Percentiles rank a stretch among this genome's conserved stretches.
Conservation (phyloP, 768 basidiomycete genomes). For the Leccinellum luteum region DNA sequence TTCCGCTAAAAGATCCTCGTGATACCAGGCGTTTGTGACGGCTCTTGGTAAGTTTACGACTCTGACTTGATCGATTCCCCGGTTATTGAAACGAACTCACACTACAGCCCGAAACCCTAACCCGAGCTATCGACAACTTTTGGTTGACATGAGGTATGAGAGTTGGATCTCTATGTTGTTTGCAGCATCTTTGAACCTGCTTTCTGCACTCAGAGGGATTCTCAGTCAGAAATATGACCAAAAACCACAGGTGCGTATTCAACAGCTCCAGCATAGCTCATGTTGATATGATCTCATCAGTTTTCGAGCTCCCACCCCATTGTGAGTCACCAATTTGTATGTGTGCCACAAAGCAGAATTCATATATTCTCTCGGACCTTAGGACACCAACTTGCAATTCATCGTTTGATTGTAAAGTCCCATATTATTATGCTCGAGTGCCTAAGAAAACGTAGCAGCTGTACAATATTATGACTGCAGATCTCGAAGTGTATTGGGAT, state of each 20-base stretch:
- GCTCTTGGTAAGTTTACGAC: constrained; percentile 42
- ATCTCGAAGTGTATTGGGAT: too few relatives aligned
- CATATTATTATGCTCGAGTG: neutral
- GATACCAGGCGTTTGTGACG: constrained; percentile 52
- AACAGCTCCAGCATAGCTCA: neutral
- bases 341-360: neutral
- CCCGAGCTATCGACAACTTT: constrained; percentile 53
- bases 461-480: too few relatives aligned
- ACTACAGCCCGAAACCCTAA: constrained; percentile 41
- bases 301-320: constrained; percentile 45
- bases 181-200: neutral
- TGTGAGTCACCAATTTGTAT: constrained; percentile 27
- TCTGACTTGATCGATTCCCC: neutral
- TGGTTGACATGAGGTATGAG: constrained; percentile 42
- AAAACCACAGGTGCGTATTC: constrained; percentile 47
- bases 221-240: constrained; percentile 49
- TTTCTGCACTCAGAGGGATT: constrained; percentile 31
- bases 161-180: neutral
- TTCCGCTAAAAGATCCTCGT: neutral
- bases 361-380: neutral
- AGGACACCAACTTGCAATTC: constrained; percentile 32
- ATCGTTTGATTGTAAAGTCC: constrained; percentile 24
- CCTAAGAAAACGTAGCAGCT: neutral
- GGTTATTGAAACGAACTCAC: neutral
- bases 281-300: constrained; percentile 19